phyloP scores from a whole-genome alignment of 2,329 filamentous ascomycete genomes.

The Albifimbria verrucaria region DNA sequence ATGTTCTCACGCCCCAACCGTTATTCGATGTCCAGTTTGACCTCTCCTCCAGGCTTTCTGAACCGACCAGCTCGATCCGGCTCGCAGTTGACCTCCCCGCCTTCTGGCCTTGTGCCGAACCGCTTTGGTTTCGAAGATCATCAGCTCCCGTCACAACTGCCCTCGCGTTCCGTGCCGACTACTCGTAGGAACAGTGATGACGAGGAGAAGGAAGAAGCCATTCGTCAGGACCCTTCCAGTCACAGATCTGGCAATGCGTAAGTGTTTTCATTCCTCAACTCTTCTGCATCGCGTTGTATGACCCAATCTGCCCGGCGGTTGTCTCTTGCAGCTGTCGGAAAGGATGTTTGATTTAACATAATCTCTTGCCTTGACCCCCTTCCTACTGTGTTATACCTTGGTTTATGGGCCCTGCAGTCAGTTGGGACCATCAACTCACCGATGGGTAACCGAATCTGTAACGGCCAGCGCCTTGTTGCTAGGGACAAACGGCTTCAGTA shows the following conservation, averaged over 20 bases:
- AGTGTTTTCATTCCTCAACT: too few relatives aligned
- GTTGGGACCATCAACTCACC: too few relatives aligned
- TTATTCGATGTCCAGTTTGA: constrained; percentile 85
- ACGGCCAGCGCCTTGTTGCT: too few relatives aligned
- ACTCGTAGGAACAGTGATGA: constrained; percentile 90
- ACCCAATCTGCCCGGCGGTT: too few relatives aligned
- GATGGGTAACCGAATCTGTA: too few relatives aligned
- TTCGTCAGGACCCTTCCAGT: constrained; percentile 65
- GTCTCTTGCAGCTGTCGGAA: too few relatives aligned
- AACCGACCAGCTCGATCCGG: constrained; percentile 72
- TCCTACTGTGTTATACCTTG: too few relatives aligned
- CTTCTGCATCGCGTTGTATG: too few relatives aligned
- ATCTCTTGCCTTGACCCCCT: too few relatives aligned
- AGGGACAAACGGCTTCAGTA: too few relatives aligned
- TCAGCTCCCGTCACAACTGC: constrained; percentile 41
- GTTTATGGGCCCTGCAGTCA: too few relatives aligned
- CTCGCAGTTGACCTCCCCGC: constrained; percentile 77
- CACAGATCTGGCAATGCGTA: constrained; percentile 76
- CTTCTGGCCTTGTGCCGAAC: constrained; percentile 57
- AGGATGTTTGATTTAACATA: too few relatives aligned
- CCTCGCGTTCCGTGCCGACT: constrained; percentile 80
- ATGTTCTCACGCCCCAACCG: constrained; percentile 81
- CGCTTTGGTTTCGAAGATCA: constrained; percentile 48
- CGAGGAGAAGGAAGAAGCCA: constrained; percentile 77
- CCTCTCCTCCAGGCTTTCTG: constrained; percentile 73